Evolutionary conservation across 2,329 filamentous ascomycete species (phyloP).

Genomic region (Aspergillus quadricinctus): DNA sequence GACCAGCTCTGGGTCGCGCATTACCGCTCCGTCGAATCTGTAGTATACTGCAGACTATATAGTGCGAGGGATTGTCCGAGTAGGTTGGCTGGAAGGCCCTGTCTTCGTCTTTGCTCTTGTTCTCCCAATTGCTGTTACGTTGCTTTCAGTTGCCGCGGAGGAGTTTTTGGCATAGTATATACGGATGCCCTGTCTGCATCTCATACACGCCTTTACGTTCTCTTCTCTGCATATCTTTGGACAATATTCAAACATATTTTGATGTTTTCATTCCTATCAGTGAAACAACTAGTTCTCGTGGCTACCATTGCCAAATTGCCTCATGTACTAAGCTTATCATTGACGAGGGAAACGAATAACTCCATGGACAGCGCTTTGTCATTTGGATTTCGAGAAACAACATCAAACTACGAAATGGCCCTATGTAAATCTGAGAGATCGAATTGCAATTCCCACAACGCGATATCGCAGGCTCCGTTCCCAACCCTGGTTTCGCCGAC

Average conservation of each 20-base stretch:
- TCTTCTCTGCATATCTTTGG: constrained; percentile 5
- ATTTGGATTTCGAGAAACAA: neutral
- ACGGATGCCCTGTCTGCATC: neutral
- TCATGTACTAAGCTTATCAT: neutral
- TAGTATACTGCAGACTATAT: constrained; percentile 2
- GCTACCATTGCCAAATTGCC: neutral
- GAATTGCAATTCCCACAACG: constrained; percentile 19
- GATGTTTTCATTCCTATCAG: neutral
- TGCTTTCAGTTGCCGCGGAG: neutral
- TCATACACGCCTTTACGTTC: neutral
- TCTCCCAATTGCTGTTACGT: neutral
- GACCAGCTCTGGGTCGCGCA: constrained; percentile 11
- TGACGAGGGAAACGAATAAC: neutral
- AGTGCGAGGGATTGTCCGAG: neutral
- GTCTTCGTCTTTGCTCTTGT: neutral
- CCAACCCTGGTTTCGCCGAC: constrained; percentile 29
- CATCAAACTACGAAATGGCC: neutral
- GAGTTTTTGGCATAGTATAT: neutral
- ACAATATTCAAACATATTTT: neutral
- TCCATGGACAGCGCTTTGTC: neutral
- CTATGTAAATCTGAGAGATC: neutral
- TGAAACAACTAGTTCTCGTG: neutral
- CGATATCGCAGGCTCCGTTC: constrained; percentile 19
- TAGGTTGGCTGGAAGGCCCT: neutral
- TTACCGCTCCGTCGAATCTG: constrained; percentile 23